Evolutionary conservation across 2,329 filamentous ascomycete species (phyloP).

Genomic region (Lecanoromycetidae sp.): DNA sequence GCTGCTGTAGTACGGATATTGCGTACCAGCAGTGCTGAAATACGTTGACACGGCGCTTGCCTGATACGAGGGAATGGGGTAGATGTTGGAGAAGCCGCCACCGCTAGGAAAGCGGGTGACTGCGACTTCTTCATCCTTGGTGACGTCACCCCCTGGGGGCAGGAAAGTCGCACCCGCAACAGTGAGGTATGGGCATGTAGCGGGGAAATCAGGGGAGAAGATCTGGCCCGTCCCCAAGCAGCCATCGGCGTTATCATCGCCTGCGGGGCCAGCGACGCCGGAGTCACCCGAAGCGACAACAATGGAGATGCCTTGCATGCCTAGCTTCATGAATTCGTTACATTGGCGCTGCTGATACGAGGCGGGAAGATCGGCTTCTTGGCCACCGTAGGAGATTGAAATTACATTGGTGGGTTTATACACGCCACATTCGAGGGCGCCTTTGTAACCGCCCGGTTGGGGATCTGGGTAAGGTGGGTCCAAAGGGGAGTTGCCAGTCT

Average conservation of each 20-base stretch:
- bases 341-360: slow-evolving; percentile 30
- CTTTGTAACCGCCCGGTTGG: slow-evolving; percentile 30
- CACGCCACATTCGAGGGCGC: slow-evolving; percentile 32
- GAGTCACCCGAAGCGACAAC: slow-evolving; percentile 39
- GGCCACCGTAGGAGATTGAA: slow-evolving; percentile 31
- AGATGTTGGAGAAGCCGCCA: slow-evolving; percentile 41
- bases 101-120: slow-evolving; percentile 36
- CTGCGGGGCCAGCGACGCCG: slow-evolving; percentile 31
- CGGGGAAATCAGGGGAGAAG: slow-evolving; percentile 39
- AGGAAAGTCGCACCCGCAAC: slow-evolving; percentile 33
- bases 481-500: slow-evolving; percentile 24
- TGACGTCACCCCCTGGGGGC: slow-evolving; percentile 26
- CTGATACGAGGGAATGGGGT: slow-evolving; percentile 39
- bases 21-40: slow-evolving; percentile 24
- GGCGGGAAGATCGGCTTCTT: slow-evolving; percentile 28
- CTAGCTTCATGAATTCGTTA: slow-evolving; percentile 38
- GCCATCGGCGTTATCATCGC: slow-evolving; percentile 21
- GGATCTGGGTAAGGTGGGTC: slow-evolving; percentile 34
- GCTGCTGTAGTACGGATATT: slow-evolving; percentile 30
- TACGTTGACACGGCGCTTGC: slow-evolving; percentile 29
- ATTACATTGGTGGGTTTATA: slow-evolving; percentile 29
- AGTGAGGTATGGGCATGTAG: slow-evolving; percentile 36
- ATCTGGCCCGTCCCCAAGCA: slow-evolving; percentile 30
- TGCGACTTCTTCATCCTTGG: slow-evolving; percentile 32
- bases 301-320: slow-evolving; percentile 38